Base-by-base conservation (phyloP, 441 rosid genomes). In the Pelargonium cotyledonis region DNA sequence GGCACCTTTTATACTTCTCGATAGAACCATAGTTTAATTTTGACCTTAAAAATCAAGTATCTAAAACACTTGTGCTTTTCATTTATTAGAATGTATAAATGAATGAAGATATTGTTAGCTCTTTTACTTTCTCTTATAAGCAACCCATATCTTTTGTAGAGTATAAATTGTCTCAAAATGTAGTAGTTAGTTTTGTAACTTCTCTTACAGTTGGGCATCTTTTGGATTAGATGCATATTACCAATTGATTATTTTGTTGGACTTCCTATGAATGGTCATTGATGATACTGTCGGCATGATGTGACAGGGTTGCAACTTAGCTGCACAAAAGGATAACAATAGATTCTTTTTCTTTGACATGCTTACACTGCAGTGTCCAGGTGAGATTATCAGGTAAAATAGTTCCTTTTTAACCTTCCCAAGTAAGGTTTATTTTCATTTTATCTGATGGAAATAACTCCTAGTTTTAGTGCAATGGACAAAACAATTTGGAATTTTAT, bases 301-400 rank as follows among this genome's bases (percentile, higher is more conserved):
- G 66, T 61, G 5, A 63, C 74, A 89, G 99, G 99, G 99, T 66
- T 94, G 97, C 84, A 94, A 86, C 75, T 73, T 94, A 69, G 75
- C 60, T 12, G 73, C 85, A 1, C 99, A 84, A 12, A 87, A 84
- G 80, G 81, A 87, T 15, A 80, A 73, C n/a, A 78, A 78, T 47
- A 83, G 94, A 71, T 81, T 94, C 69, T 67, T 88, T 71, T 94
- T 89, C 86, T 71, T 88, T 19, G 96, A 91, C 75, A 84, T 85
- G 96, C 89, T 84, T 46, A 82, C 29, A 76, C 73, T 81, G 65
- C 85, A 82, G 68, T 84, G 79, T 44, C 83, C 89, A 80, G 96
- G 99, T 91, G 89, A 85, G 97, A 75, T 70, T 76, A 44, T 81
- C 80, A 77, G 85, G 85, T 84, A 80, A 78, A 73, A 6, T 15